These are phyloP conservation scores for Globisporangium polare DNA, from an alignment of 352 stramenopile genomes.

Conservation along the genomic window DNA sequence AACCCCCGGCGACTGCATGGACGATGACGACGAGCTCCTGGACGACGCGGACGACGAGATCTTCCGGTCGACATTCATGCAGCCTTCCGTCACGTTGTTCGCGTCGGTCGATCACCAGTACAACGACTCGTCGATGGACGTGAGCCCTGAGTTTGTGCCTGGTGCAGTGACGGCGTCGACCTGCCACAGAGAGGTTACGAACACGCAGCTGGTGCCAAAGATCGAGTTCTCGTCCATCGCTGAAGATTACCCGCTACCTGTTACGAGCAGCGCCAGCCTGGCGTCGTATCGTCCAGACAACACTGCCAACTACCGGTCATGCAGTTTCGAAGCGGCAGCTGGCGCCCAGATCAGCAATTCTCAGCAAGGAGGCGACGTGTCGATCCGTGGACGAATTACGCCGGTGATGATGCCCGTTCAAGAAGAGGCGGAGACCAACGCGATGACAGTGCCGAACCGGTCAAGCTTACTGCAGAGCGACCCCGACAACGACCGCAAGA, in stretches of 20 bases:
- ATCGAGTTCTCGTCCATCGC: slow-evolving; percentile 60
- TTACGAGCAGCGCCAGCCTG: slow-evolving; percentile 30
- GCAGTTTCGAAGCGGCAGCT: slow-evolving; percentile 6
- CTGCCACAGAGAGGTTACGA: slow-evolving; percentile 11
- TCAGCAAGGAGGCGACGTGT: background rate
- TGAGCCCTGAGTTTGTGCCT: slow-evolving; percentile 18
- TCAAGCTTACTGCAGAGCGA: slow-evolving; percentile 38
- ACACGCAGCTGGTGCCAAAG: slow-evolving; percentile 25
- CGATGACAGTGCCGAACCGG: slow-evolving; percentile 53
- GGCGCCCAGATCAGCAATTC: slow-evolving; percentile 10
- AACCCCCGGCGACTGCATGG: slow-evolving; percentile 32
- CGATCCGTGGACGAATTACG: slow-evolving; percentile 4
- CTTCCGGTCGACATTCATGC: slow-evolving; percentile 50
- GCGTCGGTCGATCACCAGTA: slow-evolving; percentile 15
- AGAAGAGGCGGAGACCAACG: slow-evolving; percentile 28
- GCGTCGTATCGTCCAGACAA: slow-evolving; percentile 12
- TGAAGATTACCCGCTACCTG: slow-evolving; percentile 44
- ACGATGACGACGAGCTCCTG: slow-evolving; percentile 61
- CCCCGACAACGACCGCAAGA: slow-evolving; percentile 37
- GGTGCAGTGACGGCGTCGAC: slow-evolving; percentile 19
- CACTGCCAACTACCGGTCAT: slow-evolving; percentile 7
- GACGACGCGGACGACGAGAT: slow-evolving; percentile 33
- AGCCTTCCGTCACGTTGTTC: slow-evolving; percentile 8
- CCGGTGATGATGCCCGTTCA: slow-evolving; percentile 9
- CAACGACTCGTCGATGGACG: slow-evolving; percentile 7